Evolutionary conservation across 1,139 yeast species (phyloP).

Genomic region (Taphrina communis): DNA sequence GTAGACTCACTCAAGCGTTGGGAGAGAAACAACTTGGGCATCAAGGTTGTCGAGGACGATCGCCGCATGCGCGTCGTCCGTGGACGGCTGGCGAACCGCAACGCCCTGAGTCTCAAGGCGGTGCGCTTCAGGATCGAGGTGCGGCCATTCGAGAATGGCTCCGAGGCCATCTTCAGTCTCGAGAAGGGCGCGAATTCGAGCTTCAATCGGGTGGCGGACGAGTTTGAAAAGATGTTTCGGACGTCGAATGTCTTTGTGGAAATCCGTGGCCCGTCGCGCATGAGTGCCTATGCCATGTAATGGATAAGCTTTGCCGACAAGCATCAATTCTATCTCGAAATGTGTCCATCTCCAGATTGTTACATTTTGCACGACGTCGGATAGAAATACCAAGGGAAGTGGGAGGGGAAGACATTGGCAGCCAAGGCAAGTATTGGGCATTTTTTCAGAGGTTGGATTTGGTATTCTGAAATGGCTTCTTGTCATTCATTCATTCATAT

Average conservation of each 20-base stretch:
- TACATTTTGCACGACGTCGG: too few relatives aligned
- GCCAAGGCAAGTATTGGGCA: not conserved
- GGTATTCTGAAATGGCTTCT: too few relatives aligned
- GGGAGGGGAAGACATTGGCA: not conserved
- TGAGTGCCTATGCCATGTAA: conserved; percentile 28
- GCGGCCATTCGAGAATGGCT: conserved; percentile 23
- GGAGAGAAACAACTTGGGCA: conserved; percentile 42
- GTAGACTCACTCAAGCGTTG: conserved; percentile 38
- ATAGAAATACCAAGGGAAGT: too few relatives aligned
- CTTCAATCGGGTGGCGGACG: conserved; percentile 38
- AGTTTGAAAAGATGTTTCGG: conserved; percentile 24
- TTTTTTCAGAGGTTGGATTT: too few relatives aligned
- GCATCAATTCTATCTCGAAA: not conserved
- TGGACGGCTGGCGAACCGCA: conserved; percentile 39
- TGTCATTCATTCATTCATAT: not conserved
- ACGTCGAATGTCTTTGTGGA: conserved; percentile 17
- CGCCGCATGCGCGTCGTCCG: conserved; percentile 33
- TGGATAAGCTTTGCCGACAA: not conserved
- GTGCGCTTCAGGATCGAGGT: conserved; percentile 41
- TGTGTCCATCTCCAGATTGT: too few relatives aligned
- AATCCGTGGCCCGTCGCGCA: conserved; percentile 6
- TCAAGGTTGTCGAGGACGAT: conserved; percentile 38
- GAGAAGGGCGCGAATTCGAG: conserved; percentile 42
- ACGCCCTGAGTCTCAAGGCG: conserved; percentile 43
- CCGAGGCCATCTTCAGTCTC: conserved; percentile 38